Evolutionary conservation across 352 stramenopile species (phyloP).

Genomic region (Aphanomyces cochlioides): DNA sequence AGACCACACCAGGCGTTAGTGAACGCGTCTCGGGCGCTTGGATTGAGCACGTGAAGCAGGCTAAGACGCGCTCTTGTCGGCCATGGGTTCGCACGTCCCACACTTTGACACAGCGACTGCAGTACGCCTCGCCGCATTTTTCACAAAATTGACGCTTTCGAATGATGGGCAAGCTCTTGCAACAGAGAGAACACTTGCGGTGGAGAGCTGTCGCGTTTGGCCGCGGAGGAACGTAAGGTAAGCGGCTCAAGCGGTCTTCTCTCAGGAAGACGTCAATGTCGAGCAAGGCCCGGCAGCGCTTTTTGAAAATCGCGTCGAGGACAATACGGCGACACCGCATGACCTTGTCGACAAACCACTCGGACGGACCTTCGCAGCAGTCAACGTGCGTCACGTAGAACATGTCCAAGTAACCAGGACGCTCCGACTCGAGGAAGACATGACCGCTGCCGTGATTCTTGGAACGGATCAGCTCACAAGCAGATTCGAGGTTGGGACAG

Average conservation of each 20-base stretch:
- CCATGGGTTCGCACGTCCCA: too few species aligned
- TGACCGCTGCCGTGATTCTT: conserved; percentile 69
- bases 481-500: conserved; percentile 48
- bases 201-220: too few species aligned
- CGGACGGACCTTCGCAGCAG: conserved; percentile 2
- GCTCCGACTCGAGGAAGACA: conserved; percentile 68
- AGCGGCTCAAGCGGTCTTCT: background rate
- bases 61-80: too few species aligned
- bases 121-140: too few species aligned
- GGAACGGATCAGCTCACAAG: conserved; percentile 50
- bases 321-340: background rate
- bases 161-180: too few species aligned
- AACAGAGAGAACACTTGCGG: too few species aligned
- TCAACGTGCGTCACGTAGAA: conserved; percentile 61
- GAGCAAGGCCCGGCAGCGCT: background rate
- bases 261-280: background rate
- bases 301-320: background rate
- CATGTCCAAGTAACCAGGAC: conserved; percentile 51
- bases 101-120: too few species aligned
- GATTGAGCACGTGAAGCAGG: too few species aligned
- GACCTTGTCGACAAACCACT: background rate
- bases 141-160: too few species aligned
- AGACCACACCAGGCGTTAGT: too few species aligned
- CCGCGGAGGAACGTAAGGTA: too few species aligned
- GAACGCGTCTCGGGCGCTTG: too few species aligned